Evolutionary conservation across 2,329 filamentous ascomycete genomes (phyloP), one percentile per base, ranked within the genome.

Genomic region (Colletotrichum sp.): DNA sequence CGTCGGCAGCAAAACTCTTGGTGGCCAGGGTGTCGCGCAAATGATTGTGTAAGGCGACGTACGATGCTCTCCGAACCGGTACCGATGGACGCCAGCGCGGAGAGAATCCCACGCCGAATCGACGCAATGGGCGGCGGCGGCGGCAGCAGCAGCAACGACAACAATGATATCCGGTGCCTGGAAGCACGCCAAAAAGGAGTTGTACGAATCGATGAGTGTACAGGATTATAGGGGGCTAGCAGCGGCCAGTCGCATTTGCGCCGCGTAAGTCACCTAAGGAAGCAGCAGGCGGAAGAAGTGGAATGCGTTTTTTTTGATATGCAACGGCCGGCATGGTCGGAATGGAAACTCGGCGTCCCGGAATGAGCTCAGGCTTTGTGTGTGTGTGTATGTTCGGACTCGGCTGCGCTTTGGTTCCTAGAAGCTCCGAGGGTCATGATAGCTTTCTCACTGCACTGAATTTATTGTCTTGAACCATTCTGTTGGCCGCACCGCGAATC

Each of bases 1-100:
- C 86, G 92, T 96, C 79, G 95, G 95, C 77, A 98, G 96, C 90
- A 99, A 99, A 92, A 99, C 96, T 18, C 90, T 99, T 69, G 97
- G 97, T 79, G 97, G 97, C 69, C 94, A 95, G 80, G 96, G 96
- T 68, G 94, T 98, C 80, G 97, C 96, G 78, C 96, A 98, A 89
- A 98, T 99, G 96, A 98, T 99, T 87, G 96, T 99, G 82, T 98
- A 89, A 88, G 21, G 62, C 62, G 16, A n/a, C 21, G 21, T 28
- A 34, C 24, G 62, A 64, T 64, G 62, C 32, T 34, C 34, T 39
- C 21, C 62, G 13, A 26, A 30, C 13, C 26, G 36, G 70, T 18
- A 44, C 49, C 68, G 39, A 59, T n/a, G 21, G 44, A 49, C 69
- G 44, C 36, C 63, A 32, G 21, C 57, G 39, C n/a, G 30, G 18